A percentile compares a stretch with the other conserved stretches of the same genome.
Evolutionary conservation across 2,329 filamentous ascomycete species (phyloP).

Genomic region (Cercospora zeae-maydis): DNA sequence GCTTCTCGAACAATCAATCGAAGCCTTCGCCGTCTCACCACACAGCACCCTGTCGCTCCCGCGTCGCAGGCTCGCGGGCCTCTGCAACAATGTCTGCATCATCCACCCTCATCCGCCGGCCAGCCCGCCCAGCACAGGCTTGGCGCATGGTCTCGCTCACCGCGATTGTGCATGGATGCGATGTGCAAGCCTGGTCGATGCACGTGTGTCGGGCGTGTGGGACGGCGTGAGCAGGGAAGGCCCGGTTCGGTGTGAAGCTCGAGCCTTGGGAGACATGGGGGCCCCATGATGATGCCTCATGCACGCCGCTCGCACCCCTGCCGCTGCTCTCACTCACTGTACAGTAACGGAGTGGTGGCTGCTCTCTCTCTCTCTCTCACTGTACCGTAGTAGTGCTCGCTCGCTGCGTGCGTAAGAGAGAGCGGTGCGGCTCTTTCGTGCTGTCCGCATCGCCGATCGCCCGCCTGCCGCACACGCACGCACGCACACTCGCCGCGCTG

Average conservation of each 20-base stretch:
- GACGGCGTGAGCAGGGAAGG: too few relatives aligned
- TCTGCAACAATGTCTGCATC: too few relatives aligned
- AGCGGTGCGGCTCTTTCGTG: not conserved
- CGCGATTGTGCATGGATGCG: too few relatives aligned
- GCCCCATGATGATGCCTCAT: not conserved
- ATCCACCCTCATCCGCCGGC: too few relatives aligned
- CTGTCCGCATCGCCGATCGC: not conserved
- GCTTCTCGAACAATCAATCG: conserved; percentile 1
- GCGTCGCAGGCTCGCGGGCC: not conserved
- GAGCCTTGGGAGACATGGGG: not conserved
- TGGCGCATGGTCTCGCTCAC: not conserved
- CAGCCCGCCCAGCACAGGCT: too few relatives aligned
- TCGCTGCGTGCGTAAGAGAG: too few relatives aligned
- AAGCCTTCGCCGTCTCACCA: not conserved
- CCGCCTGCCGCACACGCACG: not conserved
- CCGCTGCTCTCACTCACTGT: not conserved
- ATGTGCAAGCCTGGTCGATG: not conserved
- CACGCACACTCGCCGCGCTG: too few relatives aligned
- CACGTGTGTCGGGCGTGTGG: not conserved
- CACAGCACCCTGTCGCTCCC: not conserved
- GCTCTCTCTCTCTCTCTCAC: too few relatives aligned
- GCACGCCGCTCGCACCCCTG: not conserved
- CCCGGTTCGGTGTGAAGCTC: conserved; percentile 6
- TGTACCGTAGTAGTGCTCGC: too few relatives aligned
- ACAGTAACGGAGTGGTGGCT: too few relatives aligned